phyloP scores from a whole-genome alignment of 495 filamentous ascomycete genomes.

The Massariosphaeria phaeospora region DNA sequence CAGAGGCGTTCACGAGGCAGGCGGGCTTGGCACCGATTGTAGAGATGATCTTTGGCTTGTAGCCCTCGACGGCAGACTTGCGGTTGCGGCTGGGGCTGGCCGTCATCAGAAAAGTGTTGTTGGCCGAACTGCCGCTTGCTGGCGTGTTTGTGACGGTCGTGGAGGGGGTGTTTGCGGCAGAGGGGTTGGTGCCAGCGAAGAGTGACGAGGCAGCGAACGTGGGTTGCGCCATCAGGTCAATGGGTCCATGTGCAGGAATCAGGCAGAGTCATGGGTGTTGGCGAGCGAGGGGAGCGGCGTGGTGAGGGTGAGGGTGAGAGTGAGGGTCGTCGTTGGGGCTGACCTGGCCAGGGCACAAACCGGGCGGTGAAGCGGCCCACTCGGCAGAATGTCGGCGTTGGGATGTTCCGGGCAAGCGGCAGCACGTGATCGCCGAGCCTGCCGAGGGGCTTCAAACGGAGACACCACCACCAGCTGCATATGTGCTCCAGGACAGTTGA shows the following conservation, averaged over 20 bases:
- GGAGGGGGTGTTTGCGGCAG: constrained; percentile 13
- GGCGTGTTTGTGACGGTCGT: constrained; percentile 42
- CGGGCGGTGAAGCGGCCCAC: constrained; percentile 1
- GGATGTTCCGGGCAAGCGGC: neutral
- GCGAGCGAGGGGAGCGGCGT: neutral
- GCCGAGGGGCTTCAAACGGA: no score
- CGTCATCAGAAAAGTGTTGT: constrained; percentile 81
- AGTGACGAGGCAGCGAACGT: constrained; percentile 14
- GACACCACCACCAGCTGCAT: no score
- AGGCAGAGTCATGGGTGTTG: neutral
- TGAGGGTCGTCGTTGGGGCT: constrained; percentile 17
- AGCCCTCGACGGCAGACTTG: constrained; percentile 55
- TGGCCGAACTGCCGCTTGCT: constrained; percentile 45
- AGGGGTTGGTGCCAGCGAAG: constrained; percentile 15
- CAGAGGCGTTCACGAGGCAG: constrained; percentile 94
- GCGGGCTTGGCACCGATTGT: constrained; percentile 81
- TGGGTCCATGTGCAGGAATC: neutral
- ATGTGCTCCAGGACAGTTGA: no score
- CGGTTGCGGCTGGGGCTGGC: constrained; percentile 64
- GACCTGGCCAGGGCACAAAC: neutral
- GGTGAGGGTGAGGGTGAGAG: neutral
- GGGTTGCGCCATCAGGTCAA: constrained; percentile 23
- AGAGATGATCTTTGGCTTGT: constrained; percentile 69
- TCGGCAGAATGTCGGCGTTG: constrained; percentile 10
- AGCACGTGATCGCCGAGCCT: neutral